Evolutionary conservation across 208 protist genomes (phyloP).

Genomic region (Trypanosoma platydactyli): DNA sequence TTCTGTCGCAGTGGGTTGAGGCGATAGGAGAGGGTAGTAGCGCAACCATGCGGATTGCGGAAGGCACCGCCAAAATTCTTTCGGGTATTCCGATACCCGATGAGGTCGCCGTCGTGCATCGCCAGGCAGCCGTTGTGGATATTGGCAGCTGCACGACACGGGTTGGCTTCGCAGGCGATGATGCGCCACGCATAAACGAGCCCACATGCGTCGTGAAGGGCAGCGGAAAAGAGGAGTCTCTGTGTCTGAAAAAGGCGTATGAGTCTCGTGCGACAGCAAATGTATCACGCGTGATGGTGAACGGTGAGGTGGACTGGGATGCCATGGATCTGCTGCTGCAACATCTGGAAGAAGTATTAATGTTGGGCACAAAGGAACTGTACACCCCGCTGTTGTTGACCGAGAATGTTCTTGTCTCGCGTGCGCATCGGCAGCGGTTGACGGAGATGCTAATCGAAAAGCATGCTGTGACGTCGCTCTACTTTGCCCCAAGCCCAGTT

Average conservation of each 20-base stretch:
- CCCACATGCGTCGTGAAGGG: conserved; percentile 61
- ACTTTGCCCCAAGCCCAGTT: conserved; percentile 78
- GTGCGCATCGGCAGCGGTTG: conserved; percentile 80
- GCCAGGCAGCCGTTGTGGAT: conserved; percentile 82
- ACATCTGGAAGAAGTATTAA: conserved; percentile 68
- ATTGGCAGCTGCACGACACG: conserved; percentile 83
- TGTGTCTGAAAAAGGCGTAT: conserved; percentile 53
- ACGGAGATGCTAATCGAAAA: conserved; percentile 91
- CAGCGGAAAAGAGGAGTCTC: background rate
- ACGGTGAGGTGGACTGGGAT: conserved; percentile 85
- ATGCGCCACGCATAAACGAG: conserved; percentile 72
- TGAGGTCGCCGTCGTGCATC: conserved; percentile 75
- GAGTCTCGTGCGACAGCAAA: conserved; percentile 25
- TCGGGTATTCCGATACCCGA: conserved; percentile 86
- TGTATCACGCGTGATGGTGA: conserved; percentile 48
- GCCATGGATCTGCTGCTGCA: conserved; percentile 83
- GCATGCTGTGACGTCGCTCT: conserved; percentile 52
- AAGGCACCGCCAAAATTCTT: conserved; percentile 46
- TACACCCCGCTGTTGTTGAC: conserved; percentile 84
- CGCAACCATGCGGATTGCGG: conserved; percentile 5
- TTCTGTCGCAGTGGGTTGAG: background rate
- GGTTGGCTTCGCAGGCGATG: conserved; percentile 86
- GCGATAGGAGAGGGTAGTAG: background rate
- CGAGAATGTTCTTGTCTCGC: conserved; percentile 85
- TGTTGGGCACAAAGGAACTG: conserved; percentile 51